A percentile compares a stretch with the other conserved stretches of the same genome.
phyloP scores from a whole-genome alignment of 306 rosid genomes.

The Canavalia ensiformis region DNA sequence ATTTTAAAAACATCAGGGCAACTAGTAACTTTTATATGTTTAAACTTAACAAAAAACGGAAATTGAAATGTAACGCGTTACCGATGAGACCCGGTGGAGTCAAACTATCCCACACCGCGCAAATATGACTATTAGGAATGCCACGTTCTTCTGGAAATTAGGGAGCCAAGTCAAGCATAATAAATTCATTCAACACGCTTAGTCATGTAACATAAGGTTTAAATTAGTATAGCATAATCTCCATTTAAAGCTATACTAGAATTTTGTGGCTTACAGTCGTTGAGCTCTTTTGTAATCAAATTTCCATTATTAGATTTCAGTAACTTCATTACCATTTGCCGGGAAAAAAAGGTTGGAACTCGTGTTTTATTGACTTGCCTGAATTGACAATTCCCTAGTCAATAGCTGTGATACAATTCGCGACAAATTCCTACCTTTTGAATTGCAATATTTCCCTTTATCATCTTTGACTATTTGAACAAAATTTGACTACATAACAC shows the following conservation, averaged over 20 bases:
- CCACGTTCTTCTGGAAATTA: not conserved
- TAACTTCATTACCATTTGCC: not conserved
- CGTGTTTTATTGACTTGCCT: constrained; percentile 22
- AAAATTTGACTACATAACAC: not conserved
- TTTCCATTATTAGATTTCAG: too few species aligned
- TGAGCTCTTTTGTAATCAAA: too few species aligned
- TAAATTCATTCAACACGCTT: constrained; percentile 14
- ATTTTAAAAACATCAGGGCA: too few species aligned
- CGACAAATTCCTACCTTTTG: constrained; percentile 43
- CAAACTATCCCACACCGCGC: not conserved
- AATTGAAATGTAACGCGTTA: too few species aligned
- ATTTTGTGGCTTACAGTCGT: too few species aligned
- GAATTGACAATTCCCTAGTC: not conserved
- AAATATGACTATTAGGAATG: not conserved
- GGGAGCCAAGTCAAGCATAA: constrained; percentile 7
- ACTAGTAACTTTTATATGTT: too few species aligned
- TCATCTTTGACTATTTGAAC: constrained; percentile 51
- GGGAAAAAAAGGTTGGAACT: not conserved
- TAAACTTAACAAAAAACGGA: too few species aligned
- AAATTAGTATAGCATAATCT: not conserved
- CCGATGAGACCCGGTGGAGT: too few species aligned
- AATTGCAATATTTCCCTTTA: constrained; percentile 30
- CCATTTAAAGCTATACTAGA: not conserved
- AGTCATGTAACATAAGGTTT: not conserved
- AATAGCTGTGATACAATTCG: not conserved